phyloP scores from a whole-genome alignment of 805 yeast species.

The Ogataea trehalophila region DNA sequence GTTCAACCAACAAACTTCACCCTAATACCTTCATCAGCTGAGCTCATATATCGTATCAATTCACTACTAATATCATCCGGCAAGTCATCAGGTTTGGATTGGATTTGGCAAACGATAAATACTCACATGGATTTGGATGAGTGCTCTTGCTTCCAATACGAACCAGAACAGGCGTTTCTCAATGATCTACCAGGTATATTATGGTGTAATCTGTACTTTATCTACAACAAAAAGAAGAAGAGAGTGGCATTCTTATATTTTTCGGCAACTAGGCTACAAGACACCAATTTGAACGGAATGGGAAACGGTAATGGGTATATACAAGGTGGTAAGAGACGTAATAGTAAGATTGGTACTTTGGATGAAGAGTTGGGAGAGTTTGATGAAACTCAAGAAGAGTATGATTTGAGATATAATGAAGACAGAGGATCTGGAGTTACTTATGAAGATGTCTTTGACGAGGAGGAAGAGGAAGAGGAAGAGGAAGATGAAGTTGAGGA shows the following conservation, averaged over 20 bases:
- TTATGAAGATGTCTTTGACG: conserved; percentile 35
- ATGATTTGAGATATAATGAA: conserved; percentile 30
- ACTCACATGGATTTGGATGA: conserved; percentile 70
- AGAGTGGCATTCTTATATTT: conserved; percentile 84
- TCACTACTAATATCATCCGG: conserved; percentile 69
- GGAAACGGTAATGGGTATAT: neutral
- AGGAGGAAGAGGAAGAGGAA: conserved; percentile 33
- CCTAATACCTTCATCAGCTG: conserved; percentile 45
- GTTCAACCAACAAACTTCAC: conserved; percentile 75
- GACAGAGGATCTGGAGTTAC: conserved; percentile 17
- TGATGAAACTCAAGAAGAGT: conserved; percentile 32
- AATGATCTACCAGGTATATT: conserved; percentile 57
- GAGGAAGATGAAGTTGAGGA: conserved; percentile 44
- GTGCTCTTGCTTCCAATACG: conserved; percentile 61
- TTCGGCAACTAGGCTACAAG: conserved; percentile 39
- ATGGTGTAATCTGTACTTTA: conserved; percentile 86
- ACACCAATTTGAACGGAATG: conserved; percentile 25
- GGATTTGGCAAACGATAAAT: conserved; percentile 88
- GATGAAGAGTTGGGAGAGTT: conserved; percentile 26
- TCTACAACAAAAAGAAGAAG: conserved; percentile 85
- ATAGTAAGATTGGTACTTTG: conserved; percentile 27
- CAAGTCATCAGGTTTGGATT: conserved; percentile 44
- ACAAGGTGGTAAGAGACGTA: conserved; percentile 23
- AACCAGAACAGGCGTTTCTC: conserved; percentile 56
- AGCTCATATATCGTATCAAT: conserved; percentile 63